phyloP scores from a whole-genome alignment of 495 filamentous ascomycete species.

The Neurospora sp. region DNA sequence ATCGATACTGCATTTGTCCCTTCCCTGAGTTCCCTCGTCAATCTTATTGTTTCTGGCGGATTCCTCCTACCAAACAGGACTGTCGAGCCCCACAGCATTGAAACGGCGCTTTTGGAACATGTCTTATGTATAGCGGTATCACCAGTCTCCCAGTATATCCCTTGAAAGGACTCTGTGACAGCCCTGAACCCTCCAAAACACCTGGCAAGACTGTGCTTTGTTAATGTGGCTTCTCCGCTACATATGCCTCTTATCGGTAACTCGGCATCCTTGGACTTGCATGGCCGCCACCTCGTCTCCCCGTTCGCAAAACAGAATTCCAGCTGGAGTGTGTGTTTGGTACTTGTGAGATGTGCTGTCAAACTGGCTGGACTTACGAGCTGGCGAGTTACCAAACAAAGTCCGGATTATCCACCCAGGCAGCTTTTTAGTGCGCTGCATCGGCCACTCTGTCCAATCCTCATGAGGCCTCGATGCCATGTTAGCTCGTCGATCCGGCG shows the following conservation, averaged over 20 bases:
- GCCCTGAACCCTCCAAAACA: background rate
- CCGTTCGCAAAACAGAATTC: background rate
- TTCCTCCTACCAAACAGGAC: background rate
- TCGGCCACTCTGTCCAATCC: background rate
- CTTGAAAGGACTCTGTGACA: background rate
- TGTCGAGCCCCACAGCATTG: background rate
- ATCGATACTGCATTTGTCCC: background rate
- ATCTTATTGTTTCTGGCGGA: background rate
- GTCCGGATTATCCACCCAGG: background rate
- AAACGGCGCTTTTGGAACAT: background rate
- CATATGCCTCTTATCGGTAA: background rate
- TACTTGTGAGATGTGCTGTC: background rate
- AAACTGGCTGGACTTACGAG: background rate
- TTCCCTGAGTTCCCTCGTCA: background rate
- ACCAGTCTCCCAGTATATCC: background rate
- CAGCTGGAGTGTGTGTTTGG: background rate
- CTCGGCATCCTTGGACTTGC: background rate
- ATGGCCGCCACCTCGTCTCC: background rate
- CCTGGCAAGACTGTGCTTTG: background rate
- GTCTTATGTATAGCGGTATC: background rate
- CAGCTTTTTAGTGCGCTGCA: background rate
- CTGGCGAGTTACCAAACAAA: background rate
- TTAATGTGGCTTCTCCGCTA: background rate
- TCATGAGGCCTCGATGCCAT: background rate
- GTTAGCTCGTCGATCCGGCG: background rate